phyloP scores from a whole-genome alignment of 1,284 basidiomycete species.

The Somion occarium region DNA sequence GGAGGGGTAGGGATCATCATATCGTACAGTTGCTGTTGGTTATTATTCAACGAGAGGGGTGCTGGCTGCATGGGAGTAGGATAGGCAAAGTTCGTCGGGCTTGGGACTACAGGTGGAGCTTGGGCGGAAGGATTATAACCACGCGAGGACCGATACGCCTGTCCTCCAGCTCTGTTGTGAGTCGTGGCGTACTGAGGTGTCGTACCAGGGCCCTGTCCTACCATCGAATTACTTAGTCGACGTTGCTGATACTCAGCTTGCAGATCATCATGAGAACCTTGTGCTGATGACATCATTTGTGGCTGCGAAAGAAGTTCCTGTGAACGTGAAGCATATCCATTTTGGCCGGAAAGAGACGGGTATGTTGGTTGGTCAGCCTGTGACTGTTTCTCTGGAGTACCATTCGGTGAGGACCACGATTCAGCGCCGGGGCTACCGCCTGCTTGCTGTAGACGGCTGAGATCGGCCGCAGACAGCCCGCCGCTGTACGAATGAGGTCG shows the following conservation, averaged over 20 bases:
- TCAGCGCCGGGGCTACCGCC: constrained; percentile 41
- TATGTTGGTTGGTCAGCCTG: constrained; percentile 60
- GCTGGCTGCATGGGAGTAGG: constrained; percentile 47
- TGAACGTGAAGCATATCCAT: constrained; percentile 30
- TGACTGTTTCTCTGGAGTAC: constrained; percentile 28
- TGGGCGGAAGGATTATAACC: constrained; percentile 48
- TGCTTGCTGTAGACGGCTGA: constrained; percentile 67
- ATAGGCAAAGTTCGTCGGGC: constrained; percentile 52
- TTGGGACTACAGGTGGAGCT: constrained; percentile 40
- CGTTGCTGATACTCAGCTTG: constrained; percentile 60
- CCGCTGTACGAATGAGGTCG: constrained; percentile 77
- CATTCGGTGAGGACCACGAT: constrained; percentile 25
- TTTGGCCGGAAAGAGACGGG: constrained; percentile 54
- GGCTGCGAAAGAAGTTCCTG: constrained; percentile 38
- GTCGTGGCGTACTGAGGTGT: constrained; percentile 32
- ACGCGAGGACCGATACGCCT: constrained; percentile 36
- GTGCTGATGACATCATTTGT: constrained; percentile 8
- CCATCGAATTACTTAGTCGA: constrained; percentile 38
- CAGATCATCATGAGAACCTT: constrained; percentile 42
- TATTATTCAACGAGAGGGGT: constrained; percentile 61
- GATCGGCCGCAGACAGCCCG: constrained; percentile 63
- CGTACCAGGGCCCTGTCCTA: constrained; percentile 7
- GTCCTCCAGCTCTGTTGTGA: constrained; percentile 50
- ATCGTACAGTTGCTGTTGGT: constrained; percentile 74
- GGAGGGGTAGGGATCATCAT: constrained; percentile 68